phyloP scores from a whole-genome alignment of 345 rosid species.

The Gossypioides kirkii region DNA sequence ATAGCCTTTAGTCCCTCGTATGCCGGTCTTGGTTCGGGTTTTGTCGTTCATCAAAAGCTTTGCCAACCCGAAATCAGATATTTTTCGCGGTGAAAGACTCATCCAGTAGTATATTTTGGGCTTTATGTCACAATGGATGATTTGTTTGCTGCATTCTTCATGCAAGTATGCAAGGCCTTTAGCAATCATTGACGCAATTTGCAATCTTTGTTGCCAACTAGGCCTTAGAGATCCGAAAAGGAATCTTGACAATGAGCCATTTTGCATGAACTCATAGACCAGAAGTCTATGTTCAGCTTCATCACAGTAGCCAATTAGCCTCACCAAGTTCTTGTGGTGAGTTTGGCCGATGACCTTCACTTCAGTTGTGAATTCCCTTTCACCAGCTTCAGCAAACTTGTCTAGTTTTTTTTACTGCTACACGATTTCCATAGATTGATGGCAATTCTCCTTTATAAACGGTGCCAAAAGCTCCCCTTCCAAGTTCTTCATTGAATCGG shows the following conservation, averaged over 20 bases:
- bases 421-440: neutral
- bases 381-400: slow-evolving; percentile 31
- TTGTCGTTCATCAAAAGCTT: slow-evolving; percentile 38
- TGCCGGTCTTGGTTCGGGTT: slow-evolving; percentile 35
- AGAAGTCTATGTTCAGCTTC: slow-evolving; percentile 39
- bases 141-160: slow-evolving; percentile 36
- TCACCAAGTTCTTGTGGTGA: slow-evolving; percentile 44
- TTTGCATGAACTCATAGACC: slow-evolving; percentile 43
- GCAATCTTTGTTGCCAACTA: neutral
- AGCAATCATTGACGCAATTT: neutral
- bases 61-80: slow-evolving; percentile 45
- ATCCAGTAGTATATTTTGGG: slow-evolving; percentile 48
- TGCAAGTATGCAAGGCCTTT: slow-evolving; percentile 33
- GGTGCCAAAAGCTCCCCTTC: slow-evolving; percentile 28
- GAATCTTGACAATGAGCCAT: slow-evolving; percentile 25
- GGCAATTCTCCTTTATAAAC: slow-evolving; percentile 28
- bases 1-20: slow-evolving; percentile 49
- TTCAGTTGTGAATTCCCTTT: slow-evolving; percentile 46
- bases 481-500: slow-evolving; percentile 24
- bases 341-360: slow-evolving; percentile 39
- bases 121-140: slow-evolving; percentile 38
- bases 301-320: slow-evolving; percentile 38
- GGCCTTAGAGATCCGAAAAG: neutral
- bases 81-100: slow-evolving; percentile 14
- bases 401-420: slow-evolving; percentile 43